A percentile compares a stretch with the other conserved stretches of the same genome.
phyloP scores from a whole-genome alignment of 257 asterid genomes.

The Knoxia roxburghii region DNA sequence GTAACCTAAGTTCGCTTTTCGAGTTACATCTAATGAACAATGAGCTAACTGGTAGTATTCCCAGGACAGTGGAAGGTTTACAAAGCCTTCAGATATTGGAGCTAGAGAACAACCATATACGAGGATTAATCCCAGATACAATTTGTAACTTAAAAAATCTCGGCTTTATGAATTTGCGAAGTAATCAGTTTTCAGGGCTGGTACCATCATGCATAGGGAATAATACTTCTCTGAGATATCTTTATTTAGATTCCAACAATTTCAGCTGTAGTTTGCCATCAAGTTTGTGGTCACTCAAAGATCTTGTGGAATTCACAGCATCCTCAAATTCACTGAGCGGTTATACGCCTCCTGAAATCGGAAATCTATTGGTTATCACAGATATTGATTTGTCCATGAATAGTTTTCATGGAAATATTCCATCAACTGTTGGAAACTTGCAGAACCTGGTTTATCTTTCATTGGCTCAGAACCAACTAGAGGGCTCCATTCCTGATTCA shows the following conservation, averaged over 20 bases:
- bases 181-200: constrained; percentile 1
- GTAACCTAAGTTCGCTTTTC: not conserved
- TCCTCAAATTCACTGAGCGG: constrained; percentile 11
- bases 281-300: constrained; percentile 2
- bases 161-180: not conserved
- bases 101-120: not conserved
- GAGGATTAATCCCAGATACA: constrained; percentile 8
- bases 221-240: not conserved
- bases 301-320: not conserved
- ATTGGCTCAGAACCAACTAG: not conserved
- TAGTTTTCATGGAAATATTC: not conserved
- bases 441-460: not conserved
- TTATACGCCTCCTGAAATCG: not conserved
- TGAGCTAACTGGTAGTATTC: constrained; percentile 2
- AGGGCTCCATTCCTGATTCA: constrained; percentile 15
- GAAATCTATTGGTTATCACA: not conserved
- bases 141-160: constrained; percentile 2
- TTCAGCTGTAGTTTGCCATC: not conserved
- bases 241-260: not conserved
- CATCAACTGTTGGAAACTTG: not conserved
- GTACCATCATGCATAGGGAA: constrained; percentile 6
- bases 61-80: not conserved
- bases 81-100: constrained; percentile 5
- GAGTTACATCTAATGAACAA: not conserved
- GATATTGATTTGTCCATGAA: constrained; percentile 5